Percentiles rank a stretch among this genome's conserved stretches.
Evolutionary conservation across 176 grass and related monocot species (phyloP).

Genomic region (Oryza glumipatula): DNA sequence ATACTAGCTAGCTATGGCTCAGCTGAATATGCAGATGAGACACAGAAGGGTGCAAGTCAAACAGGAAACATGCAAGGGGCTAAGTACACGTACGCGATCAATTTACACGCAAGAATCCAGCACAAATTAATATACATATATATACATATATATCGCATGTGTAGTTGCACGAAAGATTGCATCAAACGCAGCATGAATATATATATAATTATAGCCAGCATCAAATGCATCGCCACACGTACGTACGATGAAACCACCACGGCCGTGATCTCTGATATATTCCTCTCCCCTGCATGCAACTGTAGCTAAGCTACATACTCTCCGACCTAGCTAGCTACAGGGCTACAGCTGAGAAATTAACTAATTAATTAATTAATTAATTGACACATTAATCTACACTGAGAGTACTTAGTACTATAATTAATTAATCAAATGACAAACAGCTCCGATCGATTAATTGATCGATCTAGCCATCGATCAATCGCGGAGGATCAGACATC

Average conservation of each 20-base stretch:
- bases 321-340: too few species aligned
- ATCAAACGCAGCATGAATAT: background rate
- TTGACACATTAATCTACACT: background rate
- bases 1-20: background rate
- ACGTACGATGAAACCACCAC: background rate
- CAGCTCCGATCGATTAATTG: background rate
- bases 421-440: background rate
- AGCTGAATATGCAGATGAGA: background rate
- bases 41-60: slow-evolving; percentile 28
- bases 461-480: background rate
- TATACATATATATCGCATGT: background rate
- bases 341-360: background rate
- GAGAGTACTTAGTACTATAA: background rate
- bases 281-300: background rate
- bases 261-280: background rate
- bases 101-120: background rate
- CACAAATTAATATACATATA: background rate
- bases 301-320: background rate
- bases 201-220: background rate
- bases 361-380: background rate
- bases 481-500: background rate
- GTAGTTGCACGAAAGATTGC: background rate
- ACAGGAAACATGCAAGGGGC: background rate
- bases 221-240: background rate
- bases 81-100: background rate